Percentiles rank a stretch among this genome's conserved stretches.
Evolutionary conservation across 2,329 filamentous ascomycete genomes (phyloP).

Genomic region (Akanthomyces muscarius): DNA sequence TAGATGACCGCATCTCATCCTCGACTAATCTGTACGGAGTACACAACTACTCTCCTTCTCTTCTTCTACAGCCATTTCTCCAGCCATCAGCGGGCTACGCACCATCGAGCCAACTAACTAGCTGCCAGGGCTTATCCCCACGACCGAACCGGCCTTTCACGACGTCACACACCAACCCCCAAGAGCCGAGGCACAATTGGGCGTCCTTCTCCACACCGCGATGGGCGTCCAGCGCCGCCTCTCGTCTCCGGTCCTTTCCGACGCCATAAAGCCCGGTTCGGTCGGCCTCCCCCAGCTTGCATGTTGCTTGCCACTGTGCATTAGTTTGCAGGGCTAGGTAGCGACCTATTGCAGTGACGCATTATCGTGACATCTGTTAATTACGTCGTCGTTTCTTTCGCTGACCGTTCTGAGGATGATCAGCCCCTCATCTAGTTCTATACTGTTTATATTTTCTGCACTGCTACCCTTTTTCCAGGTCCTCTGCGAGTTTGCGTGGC

Average conservation of each 20-base stretch:
- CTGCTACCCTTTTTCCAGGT: neutral
- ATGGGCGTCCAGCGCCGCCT: neutral
- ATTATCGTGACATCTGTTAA: conserved; percentile 1
- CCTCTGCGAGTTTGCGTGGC: neutral
- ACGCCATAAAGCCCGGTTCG: conserved; percentile 8
- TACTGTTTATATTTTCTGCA: neutral
- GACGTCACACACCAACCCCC: neutral
- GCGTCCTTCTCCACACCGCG: neutral
- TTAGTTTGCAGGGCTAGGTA: neutral
- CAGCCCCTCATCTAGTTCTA: neutral
- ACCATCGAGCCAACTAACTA: neutral
- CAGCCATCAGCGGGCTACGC: neutral
- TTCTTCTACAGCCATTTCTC: neutral
- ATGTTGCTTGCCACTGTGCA: neutral
- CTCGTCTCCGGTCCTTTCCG: conserved; percentile 15
- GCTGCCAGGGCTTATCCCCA: neutral
- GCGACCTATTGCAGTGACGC: neutral
- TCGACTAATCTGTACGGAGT: neutral
- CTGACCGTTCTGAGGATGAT: neutral
- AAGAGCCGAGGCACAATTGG: conserved; percentile 17
- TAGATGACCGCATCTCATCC: neutral
- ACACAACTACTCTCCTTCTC: too few relatives aligned
- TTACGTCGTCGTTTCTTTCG: conserved; percentile 8
- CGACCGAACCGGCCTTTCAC: conserved; percentile 4
- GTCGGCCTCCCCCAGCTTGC: neutral